Percentiles rank a stretch among this genome's conserved stretches.
Conservation (phyloP, 768 basidiomycete species). For the Lactifluus echinatus region DNA sequence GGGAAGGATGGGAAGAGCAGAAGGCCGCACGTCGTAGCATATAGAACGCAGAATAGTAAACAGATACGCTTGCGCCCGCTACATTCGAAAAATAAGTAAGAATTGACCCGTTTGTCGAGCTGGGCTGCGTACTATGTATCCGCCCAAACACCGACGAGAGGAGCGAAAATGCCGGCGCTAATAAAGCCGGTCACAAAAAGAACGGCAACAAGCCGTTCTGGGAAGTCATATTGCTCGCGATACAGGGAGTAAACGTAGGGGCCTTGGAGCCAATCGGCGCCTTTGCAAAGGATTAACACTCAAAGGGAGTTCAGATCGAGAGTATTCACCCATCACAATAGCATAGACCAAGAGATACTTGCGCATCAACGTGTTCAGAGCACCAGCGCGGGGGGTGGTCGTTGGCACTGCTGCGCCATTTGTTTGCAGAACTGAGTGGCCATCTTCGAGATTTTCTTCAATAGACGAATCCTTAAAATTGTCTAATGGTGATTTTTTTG, state of each 20-base stretch:
- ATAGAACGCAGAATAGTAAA: conserved; percentile 63
- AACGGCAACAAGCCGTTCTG: conserved; percentile 56
- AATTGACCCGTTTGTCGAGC: not conserved
- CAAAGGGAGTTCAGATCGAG: not conserved
- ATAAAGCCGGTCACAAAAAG: conserved; percentile 74
- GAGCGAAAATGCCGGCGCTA: conserved; percentile 60
- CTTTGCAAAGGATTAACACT: conserved; percentile 28
- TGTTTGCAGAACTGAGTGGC: not conserved
- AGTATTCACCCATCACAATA: conserved; percentile 9
- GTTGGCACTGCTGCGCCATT: not conserved
- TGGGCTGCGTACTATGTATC: conserved; percentile 54
- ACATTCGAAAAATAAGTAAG: not conserved
- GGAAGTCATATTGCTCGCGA: conserved; percentile 53
- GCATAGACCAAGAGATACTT: conserved; percentile 21
- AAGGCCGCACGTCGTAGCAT: conserved; percentile 49
- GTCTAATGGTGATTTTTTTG: conserved; percentile 7
- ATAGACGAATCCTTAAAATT: not conserved
- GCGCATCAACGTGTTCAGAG: conserved; percentile 14
- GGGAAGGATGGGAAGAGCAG: conserved; percentile 50
- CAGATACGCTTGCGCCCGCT: conserved; percentile 65
- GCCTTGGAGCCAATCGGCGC: conserved; percentile 74
- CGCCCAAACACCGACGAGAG: conserved; percentile 68
- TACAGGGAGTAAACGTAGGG: conserved; percentile 74
- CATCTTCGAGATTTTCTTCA: conserved; percentile 13
- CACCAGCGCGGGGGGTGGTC: conserved; percentile 4